These are phyloP conservation scores for Rhizoclosmatium globosum DNA, from an alignment of 192 early-diverging fungal species.

Conservation along the genomic window DNA sequence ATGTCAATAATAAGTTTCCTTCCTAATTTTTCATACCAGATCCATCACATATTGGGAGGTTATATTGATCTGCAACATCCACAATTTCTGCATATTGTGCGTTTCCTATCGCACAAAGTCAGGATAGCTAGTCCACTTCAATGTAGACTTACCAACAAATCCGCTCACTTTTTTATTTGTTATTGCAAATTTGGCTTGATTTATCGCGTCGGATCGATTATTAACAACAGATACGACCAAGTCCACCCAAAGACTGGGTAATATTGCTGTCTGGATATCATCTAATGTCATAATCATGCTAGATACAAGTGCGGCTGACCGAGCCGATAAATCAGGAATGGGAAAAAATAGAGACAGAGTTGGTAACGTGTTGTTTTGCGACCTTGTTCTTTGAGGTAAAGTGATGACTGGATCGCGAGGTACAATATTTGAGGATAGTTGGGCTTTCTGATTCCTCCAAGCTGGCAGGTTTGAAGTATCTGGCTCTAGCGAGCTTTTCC, in stretches of 20 bases:
- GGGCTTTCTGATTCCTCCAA: too few species aligned
- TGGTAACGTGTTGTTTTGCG: slow-evolving; percentile 5
- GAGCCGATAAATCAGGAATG: slow-evolving; percentile 1
- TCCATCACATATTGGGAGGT: slow-evolving; percentile 23
- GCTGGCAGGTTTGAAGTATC: too few species aligned
- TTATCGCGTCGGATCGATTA: slow-evolving; percentile 3
- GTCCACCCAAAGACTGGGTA: slow-evolving; percentile 10
- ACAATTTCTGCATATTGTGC: slow-evolving; percentile 16
- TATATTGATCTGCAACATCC: slow-evolving; percentile 5
- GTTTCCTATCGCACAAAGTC: slow-evolving; percentile 5
- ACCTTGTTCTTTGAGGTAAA: neutral
- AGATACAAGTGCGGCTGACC: slow-evolving; percentile 13
- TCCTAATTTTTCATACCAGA: neutral
- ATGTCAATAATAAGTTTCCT: neutral
- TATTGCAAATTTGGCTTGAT: neutral
- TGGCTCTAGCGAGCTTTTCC: too few species aligned
- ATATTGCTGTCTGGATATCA: neutral
- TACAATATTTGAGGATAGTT: neutral
- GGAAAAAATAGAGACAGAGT: slow-evolving; percentile 18
- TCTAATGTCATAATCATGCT: slow-evolving; percentile 19
- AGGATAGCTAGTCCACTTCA: neutral
- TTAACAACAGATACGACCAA: neutral
- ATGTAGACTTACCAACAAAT: slow-evolving; percentile 14
- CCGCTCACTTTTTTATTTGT: neutral
- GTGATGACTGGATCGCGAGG: neutral